phyloP scores from a whole-genome alignment of 2,329 filamentous ascomycete genomes.

The Saccharata proteae region DNA sequence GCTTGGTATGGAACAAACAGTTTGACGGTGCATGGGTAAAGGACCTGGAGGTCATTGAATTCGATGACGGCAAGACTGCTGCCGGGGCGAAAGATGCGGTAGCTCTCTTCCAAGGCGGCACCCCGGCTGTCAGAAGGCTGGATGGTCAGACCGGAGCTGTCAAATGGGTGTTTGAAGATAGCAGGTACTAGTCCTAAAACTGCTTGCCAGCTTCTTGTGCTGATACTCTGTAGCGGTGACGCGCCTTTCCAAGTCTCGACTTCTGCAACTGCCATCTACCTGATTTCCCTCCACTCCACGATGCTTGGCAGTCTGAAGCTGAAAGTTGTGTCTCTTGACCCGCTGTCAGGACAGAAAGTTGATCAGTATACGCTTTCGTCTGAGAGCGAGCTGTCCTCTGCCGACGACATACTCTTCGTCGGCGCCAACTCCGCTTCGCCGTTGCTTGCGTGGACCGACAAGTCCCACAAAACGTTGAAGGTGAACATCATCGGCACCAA shows the following conservation, averaged over 20 bases:
- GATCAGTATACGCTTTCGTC: slow-evolving; percentile 61
- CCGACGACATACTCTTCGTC: slow-evolving; percentile 58
- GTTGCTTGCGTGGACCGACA: slow-evolving; percentile 64
- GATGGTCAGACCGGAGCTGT: slow-evolving; percentile 59
- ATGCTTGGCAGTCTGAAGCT: slow-evolving; percentile 59
- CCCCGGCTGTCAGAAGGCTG: slow-evolving; percentile 54
- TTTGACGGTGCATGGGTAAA: slow-evolving; percentile 45
- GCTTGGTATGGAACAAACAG: slow-evolving; percentile 59
- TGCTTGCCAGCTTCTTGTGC: slow-evolving; percentile 2
- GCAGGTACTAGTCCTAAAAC: slow-evolving; percentile 28
- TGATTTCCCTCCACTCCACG: slow-evolving; percentile 60
- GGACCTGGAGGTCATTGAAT: slow-evolving; percentile 67
- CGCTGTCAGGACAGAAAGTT: slow-evolving; percentile 56
- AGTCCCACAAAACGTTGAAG: slow-evolving; percentile 48
- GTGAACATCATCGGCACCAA: slow-evolving; percentile 55
- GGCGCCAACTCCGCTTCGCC: slow-evolving; percentile 65
- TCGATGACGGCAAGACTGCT: slow-evolving; percentile 44
- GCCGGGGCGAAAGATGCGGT: slow-evolving; percentile 53
- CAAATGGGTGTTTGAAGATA: slow-evolving; percentile 67
- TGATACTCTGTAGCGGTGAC: slow-evolving; percentile 43
- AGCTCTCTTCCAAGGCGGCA: slow-evolving; percentile 48
- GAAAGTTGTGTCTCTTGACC: slow-evolving; percentile 63
- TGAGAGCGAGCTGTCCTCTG: slow-evolving; percentile 57
- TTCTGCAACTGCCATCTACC: slow-evolving; percentile 58
- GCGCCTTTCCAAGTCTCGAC: slow-evolving; percentile 63